Evolutionary conservation across 257 asterid genomes (phyloP).

Genomic region (Eustoma russellianum): DNA sequence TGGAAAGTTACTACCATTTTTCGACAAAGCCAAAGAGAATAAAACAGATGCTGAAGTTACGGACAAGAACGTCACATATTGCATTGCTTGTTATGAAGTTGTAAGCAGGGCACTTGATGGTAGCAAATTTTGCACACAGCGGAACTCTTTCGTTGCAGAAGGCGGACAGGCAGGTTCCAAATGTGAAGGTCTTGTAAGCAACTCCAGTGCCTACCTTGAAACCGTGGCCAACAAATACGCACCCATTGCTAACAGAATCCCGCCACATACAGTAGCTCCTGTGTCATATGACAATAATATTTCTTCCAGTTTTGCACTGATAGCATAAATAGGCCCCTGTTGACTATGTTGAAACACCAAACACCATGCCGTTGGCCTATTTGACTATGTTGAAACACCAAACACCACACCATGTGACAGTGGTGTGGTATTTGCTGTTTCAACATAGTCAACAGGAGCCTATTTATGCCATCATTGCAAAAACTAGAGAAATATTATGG

Average conservation of each 20-base stretch:
- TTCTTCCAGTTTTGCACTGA: conserved; percentile 21
- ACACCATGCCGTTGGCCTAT: conserved; percentile 32
- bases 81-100: no score
- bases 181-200: conserved; percentile 14
- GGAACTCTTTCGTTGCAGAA: conserved; percentile 3
- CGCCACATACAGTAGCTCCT: conserved; percentile 35
- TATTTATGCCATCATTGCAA: conserved; percentile 25
- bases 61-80: no score
- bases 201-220: conserved; percentile 11
- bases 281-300: conserved; percentile 42
- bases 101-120: no score
- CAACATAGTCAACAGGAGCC: conserved; percentile 26
- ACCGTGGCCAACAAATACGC: conserved; percentile 40
- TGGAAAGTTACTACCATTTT: no score
- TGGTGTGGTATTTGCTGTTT: no score
- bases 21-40: no score
- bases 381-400: conserved; percentile 40
- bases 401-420: conserved; percentile 17
- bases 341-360: conserved; percentile 29
- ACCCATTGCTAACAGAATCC: conserved; percentile 43
- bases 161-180: conserved; percentile 38
- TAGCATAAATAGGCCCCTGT: conserved; percentile 34
- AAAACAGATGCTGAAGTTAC: no score
- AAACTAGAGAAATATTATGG: conserved; percentile 32
- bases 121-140: conserved; percentile 2